Percentiles rank a stretch among this genome's conserved stretches.
Conservation (phyloP, 192 early-diverging fungal species). For the Chytriomyces sp. region DNA sequence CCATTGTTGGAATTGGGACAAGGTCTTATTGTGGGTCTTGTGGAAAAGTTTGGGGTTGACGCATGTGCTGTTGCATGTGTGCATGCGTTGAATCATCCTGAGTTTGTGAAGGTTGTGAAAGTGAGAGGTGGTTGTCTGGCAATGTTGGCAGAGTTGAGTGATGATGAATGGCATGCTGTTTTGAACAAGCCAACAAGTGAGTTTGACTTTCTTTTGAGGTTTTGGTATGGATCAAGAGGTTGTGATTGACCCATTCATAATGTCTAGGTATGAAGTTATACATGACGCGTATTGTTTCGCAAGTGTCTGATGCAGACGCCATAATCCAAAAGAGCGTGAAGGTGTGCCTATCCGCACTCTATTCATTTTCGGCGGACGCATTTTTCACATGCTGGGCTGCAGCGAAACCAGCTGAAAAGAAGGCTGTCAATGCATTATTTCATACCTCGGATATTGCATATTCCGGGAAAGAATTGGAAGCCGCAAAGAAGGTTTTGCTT, state of each 20-base stretch:
- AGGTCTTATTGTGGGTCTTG: background rate
- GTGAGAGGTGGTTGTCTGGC: slow-evolving; percentile 28
- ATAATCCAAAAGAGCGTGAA: slow-evolving; percentile 17
- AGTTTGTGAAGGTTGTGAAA: slow-evolving; percentile 33
- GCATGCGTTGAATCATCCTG: slow-evolving; percentile 32
- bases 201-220: background rate
- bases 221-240: background rate
- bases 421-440: slow-evolving; percentile 26
- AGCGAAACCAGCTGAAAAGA: slow-evolving; percentile 26
- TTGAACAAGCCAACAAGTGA: slow-evolving; percentile 6
- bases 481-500: slow-evolving; percentile 9
- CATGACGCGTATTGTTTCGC: slow-evolving; percentile 14
- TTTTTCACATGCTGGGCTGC: slow-evolving; percentile 24
- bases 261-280: slow-evolving; percentile 13
- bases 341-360: slow-evolving; percentile 3
- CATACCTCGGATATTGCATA: slow-evolving; percentile 16
- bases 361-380: background rate
- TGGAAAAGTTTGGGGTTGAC: slow-evolving; percentile 22
- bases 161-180: slow-evolving; percentile 30
- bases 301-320: slow-evolving; percentile 6
- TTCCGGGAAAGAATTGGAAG: slow-evolving; percentile 21
- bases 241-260: background rate
- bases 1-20: slow-evolving; percentile 7
- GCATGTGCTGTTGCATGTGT: slow-evolving; percentile 20
- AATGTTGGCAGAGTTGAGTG: slow-evolving; percentile 32